phyloP scores from a whole-genome alignment of 2,329 filamentous ascomycete genomes.

The Tolypocladium album region DNA sequence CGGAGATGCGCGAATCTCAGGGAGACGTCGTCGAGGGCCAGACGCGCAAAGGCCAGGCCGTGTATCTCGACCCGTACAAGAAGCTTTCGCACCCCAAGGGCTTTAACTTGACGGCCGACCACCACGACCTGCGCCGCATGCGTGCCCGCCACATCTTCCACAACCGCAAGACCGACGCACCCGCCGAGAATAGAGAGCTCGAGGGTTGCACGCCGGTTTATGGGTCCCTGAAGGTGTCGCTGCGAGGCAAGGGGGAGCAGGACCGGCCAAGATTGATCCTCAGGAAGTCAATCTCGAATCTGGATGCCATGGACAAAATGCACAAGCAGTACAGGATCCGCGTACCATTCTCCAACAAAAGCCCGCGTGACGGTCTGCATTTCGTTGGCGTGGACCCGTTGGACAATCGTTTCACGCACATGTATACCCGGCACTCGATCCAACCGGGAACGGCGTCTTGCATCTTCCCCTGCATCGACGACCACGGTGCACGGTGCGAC shows the following conservation, averaged over 20 bases:
- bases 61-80: conserved; percentile 56
- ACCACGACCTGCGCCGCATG: conserved; percentile 64
- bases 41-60: conserved; percentile 27
- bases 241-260: conserved; percentile 27
- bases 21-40: conserved; percentile 24
- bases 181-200: conserved; percentile 43
- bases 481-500: conserved; percentile 65
- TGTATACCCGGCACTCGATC: conserved; percentile 75
- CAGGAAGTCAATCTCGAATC: conserved; percentile 27
- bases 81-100: conserved; percentile 48
- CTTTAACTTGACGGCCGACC: conserved; percentile 56
- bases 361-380: conserved; percentile 76
- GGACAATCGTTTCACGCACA: conserved; percentile 79
- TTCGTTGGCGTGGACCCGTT: conserved; percentile 78
- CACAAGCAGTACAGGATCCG: conserved; percentile 37
- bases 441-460: conserved; percentile 72
- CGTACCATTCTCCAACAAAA: conserved; percentile 68
- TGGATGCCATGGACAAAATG: conserved; percentile 24
- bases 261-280: conserved; percentile 31
- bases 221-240: conserved; percentile 36
- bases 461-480: conserved; percentile 89
- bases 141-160: conserved; percentile 47
- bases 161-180: conserved; percentile 39
- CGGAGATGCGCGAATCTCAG: conserved; percentile 23
- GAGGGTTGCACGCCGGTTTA: conserved; percentile 46